Conservation (phyloP, 768 basidiomycete species). For the Amanita phalloides region DNA sequence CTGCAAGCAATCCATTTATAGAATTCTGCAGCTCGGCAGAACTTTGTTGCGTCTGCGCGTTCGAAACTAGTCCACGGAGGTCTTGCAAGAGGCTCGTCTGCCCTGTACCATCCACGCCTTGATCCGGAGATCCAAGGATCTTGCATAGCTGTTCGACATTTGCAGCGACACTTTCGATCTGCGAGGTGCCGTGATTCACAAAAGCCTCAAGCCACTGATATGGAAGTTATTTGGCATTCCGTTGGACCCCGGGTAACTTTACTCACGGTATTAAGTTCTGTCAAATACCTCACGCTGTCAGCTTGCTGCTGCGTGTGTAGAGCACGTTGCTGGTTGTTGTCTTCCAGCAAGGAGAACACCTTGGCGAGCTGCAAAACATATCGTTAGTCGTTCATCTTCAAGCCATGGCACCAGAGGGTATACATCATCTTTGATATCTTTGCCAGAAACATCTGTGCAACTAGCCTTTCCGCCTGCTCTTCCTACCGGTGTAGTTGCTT, state of each 20-base stretch:
- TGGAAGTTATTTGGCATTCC: conserved; percentile 1
- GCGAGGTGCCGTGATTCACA: conserved; percentile 64
- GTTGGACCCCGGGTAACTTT: background rate
- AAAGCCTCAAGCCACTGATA: conserved; percentile 81
- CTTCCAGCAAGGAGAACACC: conserved; percentile 36
- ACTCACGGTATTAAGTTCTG: conserved; percentile 61
- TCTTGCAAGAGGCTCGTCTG: conserved; percentile 21
- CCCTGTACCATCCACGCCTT: conserved; percentile 6
- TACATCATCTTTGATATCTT: conserved; percentile 9
- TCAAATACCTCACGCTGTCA: conserved; percentile 69
- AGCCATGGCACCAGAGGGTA: background rate
- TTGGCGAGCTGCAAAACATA: conserved; percentile 23
- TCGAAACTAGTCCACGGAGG: conserved; percentile 23
- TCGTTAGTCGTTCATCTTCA: background rate
- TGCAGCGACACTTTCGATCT: conserved; percentile 51
- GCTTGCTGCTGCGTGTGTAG: conserved; percentile 53
- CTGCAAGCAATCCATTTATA: conserved; percentile 24
- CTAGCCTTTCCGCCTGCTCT: conserved; percentile 3
- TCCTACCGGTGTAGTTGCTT: conserved; percentile 11
- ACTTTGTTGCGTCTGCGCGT: conserved; percentile 22
- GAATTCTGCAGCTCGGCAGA: conserved; percentile 27
- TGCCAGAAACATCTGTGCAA: background rate
- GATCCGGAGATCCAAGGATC: conserved; percentile 30
- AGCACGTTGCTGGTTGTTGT: conserved; percentile 35
- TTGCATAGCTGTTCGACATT: conserved; percentile 51